phyloP scores from a whole-genome alignment of 2,329 filamentous ascomycete genomes.

The Colletotrichum sp. region DNA sequence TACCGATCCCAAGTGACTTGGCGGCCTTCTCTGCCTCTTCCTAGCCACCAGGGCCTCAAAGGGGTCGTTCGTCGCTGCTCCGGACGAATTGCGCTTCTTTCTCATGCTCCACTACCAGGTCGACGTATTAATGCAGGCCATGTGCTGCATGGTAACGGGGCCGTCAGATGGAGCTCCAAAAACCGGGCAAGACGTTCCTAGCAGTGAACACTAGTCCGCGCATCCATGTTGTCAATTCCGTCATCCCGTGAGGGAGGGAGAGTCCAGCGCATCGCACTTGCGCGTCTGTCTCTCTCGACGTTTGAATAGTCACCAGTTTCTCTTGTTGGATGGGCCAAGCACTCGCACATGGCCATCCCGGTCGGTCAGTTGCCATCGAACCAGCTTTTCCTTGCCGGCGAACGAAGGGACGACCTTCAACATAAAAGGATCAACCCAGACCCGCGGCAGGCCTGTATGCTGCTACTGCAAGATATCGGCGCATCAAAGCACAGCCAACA shows the following conservation, averaged over 20 bases:
- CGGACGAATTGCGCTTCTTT: neutral
- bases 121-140: neutral
- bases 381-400: neutral
- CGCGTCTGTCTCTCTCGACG: neutral
- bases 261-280: neutral
- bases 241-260: neutral
- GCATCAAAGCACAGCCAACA: neutral
- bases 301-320: neutral
- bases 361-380: neutral
- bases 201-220: neutral
- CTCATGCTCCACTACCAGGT: neutral
- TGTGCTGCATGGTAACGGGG: neutral
- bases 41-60: neutral
- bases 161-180: neutral
- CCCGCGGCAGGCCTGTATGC: neutral
- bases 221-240: constrained; percentile 5
- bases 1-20: neutral
- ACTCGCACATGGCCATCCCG: neutral
- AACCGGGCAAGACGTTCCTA: neutral
- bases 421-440: neutral
- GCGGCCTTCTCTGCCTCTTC: neutral
- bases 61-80: neutral
- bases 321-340: neutral
- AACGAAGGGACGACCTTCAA: neutral
- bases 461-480: neutral